A percentile compares a stretch with the other conserved stretches of the same genome.
phyloP scores from a whole-genome alignment of 768 basidiomycete species.

The Suillus alpinus region DNA sequence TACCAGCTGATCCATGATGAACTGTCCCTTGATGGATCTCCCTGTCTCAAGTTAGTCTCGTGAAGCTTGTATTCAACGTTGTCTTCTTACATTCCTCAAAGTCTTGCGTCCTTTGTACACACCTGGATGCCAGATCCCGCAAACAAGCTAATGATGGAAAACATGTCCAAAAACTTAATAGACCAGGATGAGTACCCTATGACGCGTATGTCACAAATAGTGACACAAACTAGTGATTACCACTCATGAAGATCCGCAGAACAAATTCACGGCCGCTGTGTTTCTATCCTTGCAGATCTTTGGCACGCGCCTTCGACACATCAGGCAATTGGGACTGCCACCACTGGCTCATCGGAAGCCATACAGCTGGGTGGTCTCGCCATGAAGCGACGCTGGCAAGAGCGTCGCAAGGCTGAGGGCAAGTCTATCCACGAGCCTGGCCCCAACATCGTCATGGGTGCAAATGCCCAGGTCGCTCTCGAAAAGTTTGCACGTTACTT shows the following conservation, averaged over 20 bases:
- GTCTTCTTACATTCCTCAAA: slow-evolving; percentile 11
- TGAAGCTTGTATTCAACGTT: not conserved
- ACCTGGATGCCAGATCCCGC: slow-evolving; percentile 59
- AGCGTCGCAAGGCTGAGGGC: slow-evolving; percentile 59
- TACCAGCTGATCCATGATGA: slow-evolving; percentile 67
- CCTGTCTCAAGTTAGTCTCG: slow-evolving; percentile 45
- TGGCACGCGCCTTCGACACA: slow-evolving; percentile 61
- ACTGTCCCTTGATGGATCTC: slow-evolving; percentile 52
- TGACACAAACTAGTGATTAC: not conserved
- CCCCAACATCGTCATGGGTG: slow-evolving; percentile 63
- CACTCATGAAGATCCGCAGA: slow-evolving; percentile 20
- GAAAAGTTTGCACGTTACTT: slow-evolving; percentile 72
- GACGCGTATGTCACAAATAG: slow-evolving; percentile 34
- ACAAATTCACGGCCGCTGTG: slow-evolving; percentile 42
- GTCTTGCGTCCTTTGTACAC: slow-evolving; percentile 63
- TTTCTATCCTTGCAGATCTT: slow-evolving; percentile 61
- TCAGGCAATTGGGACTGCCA: slow-evolving; percentile 64
- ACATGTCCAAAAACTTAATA: slow-evolving; percentile 65
- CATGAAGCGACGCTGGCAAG: slow-evolving; percentile 72
- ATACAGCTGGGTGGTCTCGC: slow-evolving; percentile 73
- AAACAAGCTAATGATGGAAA: slow-evolving; percentile 58
- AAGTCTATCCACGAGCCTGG: slow-evolving; percentile 67
- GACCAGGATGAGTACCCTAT: slow-evolving; percentile 71
- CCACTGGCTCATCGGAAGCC: slow-evolving; percentile 69
- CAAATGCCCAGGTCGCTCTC: slow-evolving; percentile 68